phyloP scores from a whole-genome alignment of 1,284 basidiomycete species.

The Ceratorhiza oryzae-sativae region DNA sequence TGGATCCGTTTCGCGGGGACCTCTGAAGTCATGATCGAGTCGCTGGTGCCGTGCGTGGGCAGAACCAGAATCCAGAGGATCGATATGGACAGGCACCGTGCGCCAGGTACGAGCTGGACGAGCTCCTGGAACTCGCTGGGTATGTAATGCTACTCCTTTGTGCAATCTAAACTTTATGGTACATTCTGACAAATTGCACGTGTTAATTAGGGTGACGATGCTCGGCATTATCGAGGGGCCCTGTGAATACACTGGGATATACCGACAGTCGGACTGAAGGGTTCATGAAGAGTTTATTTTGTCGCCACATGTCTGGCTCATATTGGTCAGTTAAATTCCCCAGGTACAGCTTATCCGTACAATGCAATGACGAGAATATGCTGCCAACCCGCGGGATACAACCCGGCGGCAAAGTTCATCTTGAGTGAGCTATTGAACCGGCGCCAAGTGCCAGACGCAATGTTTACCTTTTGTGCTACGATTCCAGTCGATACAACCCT shows the following conservation, averaged over 20 bases:
- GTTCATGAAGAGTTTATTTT: neutral
- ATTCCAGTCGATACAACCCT: neutral
- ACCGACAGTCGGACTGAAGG: neutral
- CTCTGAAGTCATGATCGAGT: neutral
- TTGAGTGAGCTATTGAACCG: slow-evolving; percentile 2
- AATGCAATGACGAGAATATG: neutral
- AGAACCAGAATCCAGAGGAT: neutral
- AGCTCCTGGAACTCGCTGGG: slow-evolving; percentile 10
- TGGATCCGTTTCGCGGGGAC: neutral
- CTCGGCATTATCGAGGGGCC: slow-evolving; percentile 15
- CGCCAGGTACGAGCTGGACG: slow-evolving; percentile 2
- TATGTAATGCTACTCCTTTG: slow-evolving; percentile 6
- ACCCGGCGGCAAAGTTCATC: neutral
- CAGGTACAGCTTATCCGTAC: neutral
- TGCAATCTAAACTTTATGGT: neutral
- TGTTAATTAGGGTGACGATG: slow-evolving; percentile 3
- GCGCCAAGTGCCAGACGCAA: neutral
- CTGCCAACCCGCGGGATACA: neutral
- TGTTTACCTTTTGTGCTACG: neutral
- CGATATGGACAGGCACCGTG: neutral
- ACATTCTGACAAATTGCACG: neutral
- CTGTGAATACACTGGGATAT: neutral
- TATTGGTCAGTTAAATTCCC: slow-evolving; percentile 2
- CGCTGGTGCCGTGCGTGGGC: neutral
- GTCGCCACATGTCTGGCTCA: slow-evolving; percentile 5